Percentiles rank a stretch among this genome's conserved stretches.
phyloP scores from a whole-genome alignment of 2,329 filamentous ascomycete genomes.

The Ophiocordyceps sinensis region DNA sequence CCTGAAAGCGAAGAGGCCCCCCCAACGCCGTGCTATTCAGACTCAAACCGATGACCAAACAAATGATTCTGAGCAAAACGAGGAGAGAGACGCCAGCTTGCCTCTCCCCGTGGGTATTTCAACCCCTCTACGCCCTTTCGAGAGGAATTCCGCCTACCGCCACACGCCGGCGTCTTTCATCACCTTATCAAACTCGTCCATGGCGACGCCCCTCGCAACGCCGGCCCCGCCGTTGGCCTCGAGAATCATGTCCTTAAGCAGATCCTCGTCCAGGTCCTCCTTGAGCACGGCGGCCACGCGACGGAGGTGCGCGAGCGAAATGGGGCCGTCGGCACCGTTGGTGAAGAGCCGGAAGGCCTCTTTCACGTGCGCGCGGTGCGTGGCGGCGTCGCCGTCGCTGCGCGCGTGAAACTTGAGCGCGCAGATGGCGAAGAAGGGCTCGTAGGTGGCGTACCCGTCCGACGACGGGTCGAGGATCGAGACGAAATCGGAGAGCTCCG shows the following conservation, averaged over 20 bases:
- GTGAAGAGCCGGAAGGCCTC: slow-evolving; percentile 76
- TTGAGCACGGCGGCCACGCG: slow-evolving; percentile 68
- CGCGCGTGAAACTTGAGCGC: slow-evolving; percentile 67
- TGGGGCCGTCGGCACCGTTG: slow-evolving; percentile 37
- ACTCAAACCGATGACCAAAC: neutral
- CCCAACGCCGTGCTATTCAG: slow-evolving; percentile 3
- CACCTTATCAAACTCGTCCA: slow-evolving; percentile 73
- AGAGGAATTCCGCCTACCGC: slow-evolving; percentile 28
- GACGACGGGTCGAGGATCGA: slow-evolving; percentile 70
- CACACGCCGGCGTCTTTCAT: slow-evolving; percentile 78
- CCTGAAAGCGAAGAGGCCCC: neutral
- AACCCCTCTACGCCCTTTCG: too few relatives aligned
- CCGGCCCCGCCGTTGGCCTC: slow-evolving; percentile 80
- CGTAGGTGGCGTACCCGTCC: slow-evolving; percentile 64
- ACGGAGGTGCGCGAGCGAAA: slow-evolving; percentile 66
- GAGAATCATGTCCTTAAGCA: slow-evolving; percentile 84
- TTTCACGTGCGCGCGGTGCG: slow-evolving; percentile 53
- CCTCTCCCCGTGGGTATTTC: too few relatives aligned
- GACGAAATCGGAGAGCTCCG: slow-evolving; percentile 63
- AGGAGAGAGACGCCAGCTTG: too few relatives aligned
- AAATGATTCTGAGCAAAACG: neutral
- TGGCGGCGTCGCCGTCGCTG: slow-evolving; percentile 35
- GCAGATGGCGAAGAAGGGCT: slow-evolving; percentile 73
- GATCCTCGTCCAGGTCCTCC: slow-evolving; percentile 69
- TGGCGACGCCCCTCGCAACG: slow-evolving; percentile 53